Percentiles rank a stretch among this genome's conserved stretches.
These are phyloP conservation scores for Catunica adiposa DNA, from an alignment of 2,329 filamentous ascomycete genomes.

Conservation along the genomic window DNA sequence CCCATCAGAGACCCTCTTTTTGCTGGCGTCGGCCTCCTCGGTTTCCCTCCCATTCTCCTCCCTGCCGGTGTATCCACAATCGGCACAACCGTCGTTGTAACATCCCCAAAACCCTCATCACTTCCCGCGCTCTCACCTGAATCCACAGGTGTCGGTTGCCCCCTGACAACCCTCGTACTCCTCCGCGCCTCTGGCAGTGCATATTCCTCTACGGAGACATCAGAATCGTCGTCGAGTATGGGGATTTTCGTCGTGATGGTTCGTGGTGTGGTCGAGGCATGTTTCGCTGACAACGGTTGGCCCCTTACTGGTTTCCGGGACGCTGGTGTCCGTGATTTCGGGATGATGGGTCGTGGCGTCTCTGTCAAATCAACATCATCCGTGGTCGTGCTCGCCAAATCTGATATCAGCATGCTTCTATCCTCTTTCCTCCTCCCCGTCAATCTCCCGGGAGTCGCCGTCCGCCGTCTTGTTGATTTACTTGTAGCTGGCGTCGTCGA, in stretches of 20 bases:
- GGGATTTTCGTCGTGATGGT: background rate
- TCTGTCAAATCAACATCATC: constrained; percentile 7
- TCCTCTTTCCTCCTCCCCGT: background rate
- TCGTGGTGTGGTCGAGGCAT: background rate
- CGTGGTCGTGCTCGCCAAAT: constrained; percentile 12
- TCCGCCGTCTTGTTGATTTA: background rate
- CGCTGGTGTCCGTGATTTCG: constrained; percentile 2
- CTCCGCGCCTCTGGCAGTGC: background rate
- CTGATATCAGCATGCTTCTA: constrained; percentile 9
- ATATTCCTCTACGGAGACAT: background rate
- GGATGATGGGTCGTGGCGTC: background rate
- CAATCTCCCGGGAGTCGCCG: background rate
- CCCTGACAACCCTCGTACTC: background rate
- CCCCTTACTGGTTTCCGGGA: background rate
- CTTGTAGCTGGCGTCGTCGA: background rate
- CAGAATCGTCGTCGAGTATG: background rate
- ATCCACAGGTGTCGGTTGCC: constrained; percentile 4
- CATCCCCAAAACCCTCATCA: constrained; percentile 6
- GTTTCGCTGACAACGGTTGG: background rate
- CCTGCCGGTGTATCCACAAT: constrained; percentile 10
- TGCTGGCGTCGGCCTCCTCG: constrained; percentile 8
- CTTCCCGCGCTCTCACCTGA: constrained; percentile 8
- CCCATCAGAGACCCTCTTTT: background rate
- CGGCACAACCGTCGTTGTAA: constrained; percentile 8
- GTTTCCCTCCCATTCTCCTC: background rate